Evolutionary conservation across 352 stramenopile species (phyloP), one percentile per base, ranked within the genome.

Genomic region (Phytophthora meadii): DNA sequence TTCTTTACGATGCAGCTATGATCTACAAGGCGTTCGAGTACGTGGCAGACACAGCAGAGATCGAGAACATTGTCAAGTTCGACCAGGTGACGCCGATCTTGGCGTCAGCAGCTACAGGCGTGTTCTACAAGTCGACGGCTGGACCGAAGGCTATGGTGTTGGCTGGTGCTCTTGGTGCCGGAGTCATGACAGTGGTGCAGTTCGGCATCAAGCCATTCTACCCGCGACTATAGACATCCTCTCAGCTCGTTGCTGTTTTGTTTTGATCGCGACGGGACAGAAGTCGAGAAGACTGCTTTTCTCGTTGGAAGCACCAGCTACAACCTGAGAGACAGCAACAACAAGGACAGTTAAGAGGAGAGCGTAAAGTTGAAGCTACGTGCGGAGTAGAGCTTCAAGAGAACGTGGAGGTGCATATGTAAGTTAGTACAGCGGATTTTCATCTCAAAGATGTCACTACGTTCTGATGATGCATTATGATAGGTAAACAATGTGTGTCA

Each of bases 21-120:
- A 91, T 95, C 64, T 95, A 95, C 76, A 94, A 93, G 73, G 82
- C 80, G 14, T 92, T 94, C 50, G 85, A 95, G 76, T 92, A 91
- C 59, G 75, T 85, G 37, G 84, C 75, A 3, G 88, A 95, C 68
- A 87, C 86, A 44, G 79, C 72, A 4, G 88, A 95, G 72, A 77
- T 95, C 37, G 88, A 95, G 62, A 88, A 88, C 50, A 82, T 89
- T 61, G 76, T 92, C 53, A 88, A 91, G 68, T 88, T 92, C 47
- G 86, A 94, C 75, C 86, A 94, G 64, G 75, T 92, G 51, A 90
- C 87, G 49, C 88, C 88, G 10, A 93, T 95, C 64, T 40, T 95
- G 68, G 88, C 88, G 27, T 90, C 88, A 19, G 84, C 84, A 19
- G 86, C 88, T 9, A 95, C 88, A 0, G 88, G 88, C 11, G 81